Conservation (phyloP, 768 basidiomycete genomes). For the Naganishia onofrii region DNA sequence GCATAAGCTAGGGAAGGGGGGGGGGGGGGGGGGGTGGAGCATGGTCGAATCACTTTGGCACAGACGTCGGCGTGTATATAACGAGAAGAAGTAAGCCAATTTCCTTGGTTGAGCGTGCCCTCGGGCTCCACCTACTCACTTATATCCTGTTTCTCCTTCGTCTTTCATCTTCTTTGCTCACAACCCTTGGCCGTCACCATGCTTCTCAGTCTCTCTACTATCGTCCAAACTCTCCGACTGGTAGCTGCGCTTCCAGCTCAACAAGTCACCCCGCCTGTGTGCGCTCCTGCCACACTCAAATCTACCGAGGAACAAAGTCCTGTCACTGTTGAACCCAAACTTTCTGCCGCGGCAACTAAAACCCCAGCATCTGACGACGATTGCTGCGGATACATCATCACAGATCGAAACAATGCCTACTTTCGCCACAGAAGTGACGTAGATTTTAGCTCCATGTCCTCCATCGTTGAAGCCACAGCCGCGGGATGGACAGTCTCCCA, state of each 20-base stretch:
- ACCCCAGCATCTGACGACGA: not conserved
- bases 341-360: not conserved
- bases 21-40: no score
- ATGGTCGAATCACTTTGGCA: no score
- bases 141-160: not conserved
- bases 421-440: not conserved
- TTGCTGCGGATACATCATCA: conserved; percentile 7
- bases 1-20: no score
- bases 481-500: not conserved
- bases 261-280: not conserved
- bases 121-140: not conserved
- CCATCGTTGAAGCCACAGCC: not conserved
- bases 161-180: not conserved
- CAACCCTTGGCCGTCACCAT: not conserved
- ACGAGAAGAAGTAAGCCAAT: not conserved
- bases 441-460: not conserved
- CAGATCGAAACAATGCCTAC: conserved; percentile 8
- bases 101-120: not conserved
- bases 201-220: not conserved
- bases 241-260: conserved; percentile 3
- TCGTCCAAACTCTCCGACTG: not conserved
- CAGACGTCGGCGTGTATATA: not conserved
- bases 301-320: not conserved
- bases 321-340: not conserved
- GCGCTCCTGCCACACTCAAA: not conserved